Base-by-base conservation (phyloP, 805 yeast genomes). In the Kodamaea jinghongensis region DNA sequence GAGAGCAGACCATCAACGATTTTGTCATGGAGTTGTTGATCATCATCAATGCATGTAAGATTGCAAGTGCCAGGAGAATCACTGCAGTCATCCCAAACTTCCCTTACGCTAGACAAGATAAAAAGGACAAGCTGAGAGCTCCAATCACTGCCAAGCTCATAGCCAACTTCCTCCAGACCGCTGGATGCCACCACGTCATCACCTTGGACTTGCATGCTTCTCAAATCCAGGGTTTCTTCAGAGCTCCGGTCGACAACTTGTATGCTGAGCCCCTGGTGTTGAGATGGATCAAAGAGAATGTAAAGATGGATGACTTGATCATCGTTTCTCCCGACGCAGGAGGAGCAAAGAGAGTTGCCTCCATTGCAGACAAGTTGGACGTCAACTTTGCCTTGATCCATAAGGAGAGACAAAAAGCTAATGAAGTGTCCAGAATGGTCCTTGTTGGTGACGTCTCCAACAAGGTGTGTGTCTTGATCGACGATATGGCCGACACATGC, bases 401-500 rank as follows among this genome's bases (percentile, higher is more conserved):
- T 68, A 91, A 91, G 62, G 99, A 91, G 69, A 79, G 99, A 58
- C 91, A 87, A 35, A 79, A 84, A 56, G 97, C 98, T 35, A 91
- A 91, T 58, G 98, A 91, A 66, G 96, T 91, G 8, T 82, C 93
- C 12, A 75, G 86, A 52, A 91, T 91, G 99, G 96, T 91, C 17
- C 73, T 91, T 25, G 98, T 91, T 31, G 99, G 99, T 48, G 97
- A 90, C 61, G 99, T 91, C 29, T 67, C 78, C 3, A 79, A 81
- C 44, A 88, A 86, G 61, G 76, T 82, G 4, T 90, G 97, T 64
- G 73, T 93, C 16, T 69, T 91, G 46, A 86, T 91, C 25, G 99
- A 91, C 62, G 99, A 91, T 60, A 93, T 91, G 95, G 98, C 98
- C 28, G 99, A 91, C 58, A 91, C 99, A 4, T 91, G 98, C 66